A percentile compares a stretch with the other conserved stretches of the same genome.
These are phyloP conservation scores for Candida ascalaphidarum DNA, from an alignment of 805 yeast genomes.

Conservation along the genomic window DNA sequence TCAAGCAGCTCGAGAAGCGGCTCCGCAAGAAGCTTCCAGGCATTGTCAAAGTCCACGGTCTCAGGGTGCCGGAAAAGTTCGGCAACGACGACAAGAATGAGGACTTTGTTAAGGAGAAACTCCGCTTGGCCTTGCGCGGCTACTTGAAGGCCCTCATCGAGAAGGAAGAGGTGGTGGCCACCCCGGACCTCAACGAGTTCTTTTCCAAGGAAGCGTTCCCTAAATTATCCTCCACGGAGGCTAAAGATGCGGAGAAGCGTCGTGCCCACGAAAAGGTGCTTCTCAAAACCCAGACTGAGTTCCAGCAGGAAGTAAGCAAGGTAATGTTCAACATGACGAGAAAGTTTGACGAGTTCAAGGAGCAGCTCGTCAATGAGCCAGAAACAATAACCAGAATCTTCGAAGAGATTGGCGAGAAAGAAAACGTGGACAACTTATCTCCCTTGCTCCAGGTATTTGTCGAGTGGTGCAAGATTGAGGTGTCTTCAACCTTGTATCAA, in stretches of 20 bases:
- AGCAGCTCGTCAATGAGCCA: conserved; percentile 38
- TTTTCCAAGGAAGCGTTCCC: conserved; percentile 29
- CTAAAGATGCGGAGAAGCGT: conserved; percentile 50
- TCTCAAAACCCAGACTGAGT: conserved; percentile 54
- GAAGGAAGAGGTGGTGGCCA: conserved; percentile 47
- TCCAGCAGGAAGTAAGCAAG: conserved; percentile 60
- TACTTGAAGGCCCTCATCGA: conserved; percentile 49
- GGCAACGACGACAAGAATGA: conserved; percentile 26
- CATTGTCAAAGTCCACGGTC: conserved; percentile 40
- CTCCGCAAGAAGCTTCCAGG: conserved; percentile 62
- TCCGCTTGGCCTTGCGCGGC: conserved; percentile 70
- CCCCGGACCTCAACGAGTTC: conserved; percentile 46
- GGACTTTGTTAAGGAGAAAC: conserved; percentile 58
- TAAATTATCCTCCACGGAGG: conserved; percentile 33
- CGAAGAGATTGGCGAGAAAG: conserved; percentile 52
- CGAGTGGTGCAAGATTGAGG: conserved; percentile 75
- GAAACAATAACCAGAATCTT: conserved; percentile 56
- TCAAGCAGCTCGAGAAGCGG: conserved; percentile 45
- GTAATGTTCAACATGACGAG: conserved; percentile 46
- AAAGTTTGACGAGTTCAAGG: conserved; percentile 53
- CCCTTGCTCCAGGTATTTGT: conserved; percentile 62
- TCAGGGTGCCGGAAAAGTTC: conserved; percentile 49
- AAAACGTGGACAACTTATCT: conserved; percentile 48
- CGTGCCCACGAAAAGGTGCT: conserved; percentile 50
- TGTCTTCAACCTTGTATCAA: conserved; percentile 79